phyloP scores from a whole-genome alignment of 768 basidiomycete genomes.

The Lactifluus volemus region DNA sequence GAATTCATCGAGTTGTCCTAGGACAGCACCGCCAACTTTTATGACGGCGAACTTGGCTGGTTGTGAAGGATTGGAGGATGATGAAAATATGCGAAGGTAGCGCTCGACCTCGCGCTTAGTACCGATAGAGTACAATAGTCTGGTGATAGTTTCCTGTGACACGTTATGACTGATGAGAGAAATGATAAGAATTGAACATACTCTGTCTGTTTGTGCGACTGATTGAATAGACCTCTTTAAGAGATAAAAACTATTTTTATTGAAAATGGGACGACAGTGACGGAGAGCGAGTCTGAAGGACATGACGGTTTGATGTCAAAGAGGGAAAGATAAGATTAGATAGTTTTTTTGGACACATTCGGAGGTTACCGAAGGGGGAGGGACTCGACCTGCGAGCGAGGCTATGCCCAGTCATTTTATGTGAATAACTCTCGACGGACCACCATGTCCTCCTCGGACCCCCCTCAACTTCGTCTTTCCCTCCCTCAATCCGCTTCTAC shows the following conservation, averaged over 20 bases:
- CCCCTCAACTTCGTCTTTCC: conserved; percentile 47
- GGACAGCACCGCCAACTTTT: conserved; percentile 95
- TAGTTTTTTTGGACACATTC: not conserved
- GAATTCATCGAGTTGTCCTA: conserved; percentile 87
- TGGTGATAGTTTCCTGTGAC: conserved; percentile 87
- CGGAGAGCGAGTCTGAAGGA: conserved; percentile 36
- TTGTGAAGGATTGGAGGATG: conserved; percentile 80
- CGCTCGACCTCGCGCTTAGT: conserved; percentile 97
- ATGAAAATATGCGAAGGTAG: conserved; percentile 95
- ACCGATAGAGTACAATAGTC: conserved; percentile 93
- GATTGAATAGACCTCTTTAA: conserved; percentile 41
- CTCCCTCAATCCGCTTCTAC: conserved; percentile 42
- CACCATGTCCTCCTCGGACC: conserved; percentile 27
- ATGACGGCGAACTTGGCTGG: conserved; percentile 96
- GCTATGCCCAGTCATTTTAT: not conserved
- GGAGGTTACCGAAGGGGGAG: not conserved
- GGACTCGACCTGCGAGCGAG: not conserved
- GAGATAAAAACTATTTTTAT: conserved; percentile 18
- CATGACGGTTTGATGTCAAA: conserved; percentile 19
- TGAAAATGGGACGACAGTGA: conserved; percentile 30
- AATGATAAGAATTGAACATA: conserved; percentile 28
- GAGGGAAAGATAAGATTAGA: not conserved
- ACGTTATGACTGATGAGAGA: not conserved
- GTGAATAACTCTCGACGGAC: conserved; percentile 12
- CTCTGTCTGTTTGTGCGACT: conserved; percentile 67